Evolutionary conservation across 2,329 filamentous ascomycete species (phyloP), one percentile per base, ranked within the genome.

Genomic region (Rosellinia necatrix): DNA sequence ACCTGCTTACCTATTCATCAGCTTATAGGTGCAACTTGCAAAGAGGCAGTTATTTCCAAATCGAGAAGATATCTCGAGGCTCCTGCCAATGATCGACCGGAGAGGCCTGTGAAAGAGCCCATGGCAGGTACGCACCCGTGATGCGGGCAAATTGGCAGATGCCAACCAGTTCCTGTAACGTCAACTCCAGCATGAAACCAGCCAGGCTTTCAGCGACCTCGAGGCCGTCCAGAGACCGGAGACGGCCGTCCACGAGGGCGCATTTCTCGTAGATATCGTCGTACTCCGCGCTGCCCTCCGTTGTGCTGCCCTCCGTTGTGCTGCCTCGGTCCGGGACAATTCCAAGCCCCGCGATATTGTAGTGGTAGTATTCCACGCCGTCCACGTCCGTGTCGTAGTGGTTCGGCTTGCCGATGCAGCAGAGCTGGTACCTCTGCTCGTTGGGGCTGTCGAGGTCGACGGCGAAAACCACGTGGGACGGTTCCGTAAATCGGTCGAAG

Each of bases 21-120:
- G n/a, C n/a, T n/a, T n/a, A n/a, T n/a, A n/a, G n/a, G n/a, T n/a
- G n/a, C n/a, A n/a, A n/a, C n/a, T n/a, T n/a, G n/a, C n/a, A n/a
- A n/a, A n/a, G n/a, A n/a, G n/a, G n/a, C n/a, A n/a, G n/a, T n/a
- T n/a, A n/a, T n/a, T n/a, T n/a, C n/a, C n/a, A n/a, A n/a, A n/a
- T n/a, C n/a, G n/a, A n/a, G n/a, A n/a, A n/a, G n/a, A n/a, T n/a
- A 19, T 30, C 17, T 9, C 25, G 4, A 35, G 25, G 43, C 25
- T 44, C 41, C 25, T 32, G 41, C 41, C 25, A 44, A 29, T 44
- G 41, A 30, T 44, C 25, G 29, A 44, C 41, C 4, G 25, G 29
- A 21, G 41, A 30, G 12, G 41, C 41, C 13, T 30, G 29, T 7
- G 41, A 44, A 30, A 44, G 41, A 44, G 25, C 6, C 25, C 25